These are phyloP conservation scores for Erysimum cheiranthoides DNA, from an alignment of 345 rosid species.

Conservation along the genomic window DNA sequence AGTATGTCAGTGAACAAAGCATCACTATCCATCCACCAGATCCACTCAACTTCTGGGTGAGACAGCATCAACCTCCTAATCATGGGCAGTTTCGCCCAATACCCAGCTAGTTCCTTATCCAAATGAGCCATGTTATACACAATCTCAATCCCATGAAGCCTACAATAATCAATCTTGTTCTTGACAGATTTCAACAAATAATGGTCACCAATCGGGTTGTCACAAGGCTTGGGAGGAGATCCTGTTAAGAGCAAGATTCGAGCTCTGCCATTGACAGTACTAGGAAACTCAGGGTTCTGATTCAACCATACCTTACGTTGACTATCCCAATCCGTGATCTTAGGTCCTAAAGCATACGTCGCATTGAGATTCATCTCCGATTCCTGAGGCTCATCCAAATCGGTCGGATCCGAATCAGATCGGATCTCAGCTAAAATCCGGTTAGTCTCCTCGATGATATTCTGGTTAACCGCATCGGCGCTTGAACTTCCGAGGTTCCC, in stretches of 20 bases:
- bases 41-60: slow-evolving; percentile 95
- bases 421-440: slow-evolving; percentile 94
- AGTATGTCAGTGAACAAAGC: slow-evolving; percentile 97
- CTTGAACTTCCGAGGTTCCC: slow-evolving; percentile 82
- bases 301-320: slow-evolving; percentile 81
- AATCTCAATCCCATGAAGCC: slow-evolving; percentile 96
- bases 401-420: slow-evolving; percentile 78
- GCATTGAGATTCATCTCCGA: slow-evolving; percentile 58
- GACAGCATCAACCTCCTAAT: slow-evolving; percentile 90
- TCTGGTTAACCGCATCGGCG: slow-evolving; percentile 84
- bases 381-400: slow-evolving; percentile 60
- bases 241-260: slow-evolving; percentile 81
- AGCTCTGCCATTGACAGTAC: slow-evolving; percentile 67
- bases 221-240: slow-evolving; percentile 88
- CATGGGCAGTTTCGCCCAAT: slow-evolving; percentile 97
- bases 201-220: slow-evolving; percentile 92
- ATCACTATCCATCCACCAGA: slow-evolving; percentile 99
- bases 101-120: slow-evolving; percentile 89
- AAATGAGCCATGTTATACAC: slow-evolving; percentile 98
- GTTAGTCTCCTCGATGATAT: slow-evolving; percentile 82
- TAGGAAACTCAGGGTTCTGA: slow-evolving; percentile 85
- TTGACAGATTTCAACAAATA: slow-evolving; percentile 80
- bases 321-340: slow-evolving; percentile 69
- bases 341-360: slow-evolving; percentile 84
- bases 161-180: slow-evolving; percentile 95